Evolutionary conservation across 441 rosid species (phyloP).

Genomic region (Gossypium davidsonii): DNA sequence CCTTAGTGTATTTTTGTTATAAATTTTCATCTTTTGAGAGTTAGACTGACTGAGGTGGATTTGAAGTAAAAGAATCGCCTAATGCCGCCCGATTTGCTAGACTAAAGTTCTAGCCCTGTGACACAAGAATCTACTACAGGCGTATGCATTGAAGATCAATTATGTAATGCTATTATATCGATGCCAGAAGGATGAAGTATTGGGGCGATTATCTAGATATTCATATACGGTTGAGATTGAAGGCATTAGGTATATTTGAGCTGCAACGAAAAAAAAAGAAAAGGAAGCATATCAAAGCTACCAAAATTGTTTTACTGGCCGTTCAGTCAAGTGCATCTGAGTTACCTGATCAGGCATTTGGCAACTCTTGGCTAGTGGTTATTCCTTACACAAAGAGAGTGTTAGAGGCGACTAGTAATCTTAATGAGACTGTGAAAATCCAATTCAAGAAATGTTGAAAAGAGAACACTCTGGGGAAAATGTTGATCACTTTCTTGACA

Average conservation of each 20-base stretch:
- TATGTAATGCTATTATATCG: slow-evolving; percentile 68
- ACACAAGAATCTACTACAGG: too few relatives aligned
- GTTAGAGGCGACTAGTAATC: slow-evolving; percentile 21
- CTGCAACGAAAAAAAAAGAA: slow-evolving; percentile 40
- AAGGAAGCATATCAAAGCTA: slow-evolving; percentile 87
- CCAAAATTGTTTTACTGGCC: slow-evolving; percentile 75
- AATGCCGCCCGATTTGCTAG: too few relatives aligned
- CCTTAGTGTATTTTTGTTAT: too few relatives aligned
- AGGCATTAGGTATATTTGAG: slow-evolving; percentile 71
- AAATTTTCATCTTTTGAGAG: too few relatives aligned
- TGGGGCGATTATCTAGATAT: slow-evolving; percentile 30
- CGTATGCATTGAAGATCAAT: slow-evolving; percentile 90
- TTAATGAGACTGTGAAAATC: slow-evolving; percentile 30
- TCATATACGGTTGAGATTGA: slow-evolving; percentile 74
- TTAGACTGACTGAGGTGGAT: too few relatives aligned
- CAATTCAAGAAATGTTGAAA: slow-evolving; percentile 30
- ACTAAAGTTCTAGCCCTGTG: too few relatives aligned
- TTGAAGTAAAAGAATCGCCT: too few relatives aligned
- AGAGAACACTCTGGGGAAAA: slow-evolving; percentile 14
- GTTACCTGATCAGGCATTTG: slow-evolving; percentile 16
- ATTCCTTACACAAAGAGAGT: slow-evolving; percentile 64
- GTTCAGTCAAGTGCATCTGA: slow-evolving; percentile 39
- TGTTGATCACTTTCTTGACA: slow-evolving; percentile 11
- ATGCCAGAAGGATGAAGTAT: slow-evolving; percentile 41
- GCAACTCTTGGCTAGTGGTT: slow-evolving; percentile 48